These are phyloP conservation scores for Asterella californica DNA, from an alignment of 225 moss, liverwort and hornwort species.

Conservation along the genomic window DNA sequence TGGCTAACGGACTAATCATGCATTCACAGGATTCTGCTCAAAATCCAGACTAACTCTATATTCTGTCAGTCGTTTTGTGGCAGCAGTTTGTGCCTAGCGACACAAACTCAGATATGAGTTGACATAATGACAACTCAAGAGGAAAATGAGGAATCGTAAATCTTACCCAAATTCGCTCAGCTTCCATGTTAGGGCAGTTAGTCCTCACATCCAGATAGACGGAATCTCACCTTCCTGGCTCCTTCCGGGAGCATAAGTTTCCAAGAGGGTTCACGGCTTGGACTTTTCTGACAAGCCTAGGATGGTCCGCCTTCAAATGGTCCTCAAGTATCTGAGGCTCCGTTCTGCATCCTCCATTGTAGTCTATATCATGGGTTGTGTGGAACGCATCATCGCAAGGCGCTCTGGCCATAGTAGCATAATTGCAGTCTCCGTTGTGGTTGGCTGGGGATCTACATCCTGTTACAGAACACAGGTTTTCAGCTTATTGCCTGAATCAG, in stretches of 20 bases:
- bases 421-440: conserved; percentile 54
- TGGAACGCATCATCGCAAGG: conserved; percentile 50
- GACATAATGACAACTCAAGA: conserved; percentile 17
- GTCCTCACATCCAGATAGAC: conserved; percentile 17
- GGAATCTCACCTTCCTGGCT: conserved; percentile 37
- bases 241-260: conserved; percentile 28
- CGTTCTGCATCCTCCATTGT: conserved; percentile 54
- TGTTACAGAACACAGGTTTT: conserved; percentile 16
- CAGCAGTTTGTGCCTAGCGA: conserved; percentile 3
- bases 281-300: conserved; percentile 46
- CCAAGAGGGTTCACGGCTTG: conserved; percentile 48
- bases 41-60: background rate
- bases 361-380: conserved; percentile 49
- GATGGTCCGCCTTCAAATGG: conserved; percentile 65
- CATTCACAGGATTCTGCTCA: background rate
- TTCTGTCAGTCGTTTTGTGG: background rate
- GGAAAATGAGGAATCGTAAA: background rate
- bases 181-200: conserved; percentile 26
- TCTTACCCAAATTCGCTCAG: conserved; percentile 21
- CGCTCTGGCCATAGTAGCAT: conserved; percentile 38
- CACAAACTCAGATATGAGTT: conserved; percentile 11
- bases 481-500: background rate
- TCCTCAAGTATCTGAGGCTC: conserved; percentile 59
- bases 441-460: conserved; percentile 35
- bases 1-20: background rate